A percentile compares a stretch with the other conserved stretches of the same genome.
These are phyloP conservation scores for Colletotrichum siamense DNA, from an alignment of 2,329 filamentous ascomycete species.

Conservation along the genomic window DNA sequence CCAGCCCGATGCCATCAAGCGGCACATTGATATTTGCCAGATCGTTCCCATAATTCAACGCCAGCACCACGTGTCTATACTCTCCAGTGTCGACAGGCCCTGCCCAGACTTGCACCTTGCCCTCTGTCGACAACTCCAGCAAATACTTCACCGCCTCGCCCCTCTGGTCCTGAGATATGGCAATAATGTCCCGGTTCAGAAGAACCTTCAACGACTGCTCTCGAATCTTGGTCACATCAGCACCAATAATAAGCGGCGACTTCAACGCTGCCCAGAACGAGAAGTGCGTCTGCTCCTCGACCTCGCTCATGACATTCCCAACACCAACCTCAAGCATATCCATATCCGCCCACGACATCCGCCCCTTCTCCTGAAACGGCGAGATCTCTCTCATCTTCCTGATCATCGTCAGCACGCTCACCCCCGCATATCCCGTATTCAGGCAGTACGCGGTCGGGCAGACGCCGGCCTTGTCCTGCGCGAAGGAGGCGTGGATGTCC, in stretches of 20 bases:
- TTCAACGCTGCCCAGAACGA: conserved; percentile 52
- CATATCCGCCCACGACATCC: conserved; percentile 37
- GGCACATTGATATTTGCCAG: conserved; percentile 11
- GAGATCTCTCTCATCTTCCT: conserved; percentile 38
- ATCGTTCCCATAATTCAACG: conserved; percentile 20
- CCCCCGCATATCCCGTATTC: conserved; percentile 37
- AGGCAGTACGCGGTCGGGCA: conserved; percentile 38
- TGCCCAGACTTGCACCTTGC: conserved; percentile 31
- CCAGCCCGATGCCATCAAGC: background rate
- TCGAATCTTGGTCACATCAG: conserved; percentile 36
- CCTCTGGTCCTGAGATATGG: conserved; percentile 39
- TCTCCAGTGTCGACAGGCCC: conserved; percentile 24
- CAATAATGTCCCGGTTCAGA: conserved; percentile 25
- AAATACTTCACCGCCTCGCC: conserved; percentile 29
- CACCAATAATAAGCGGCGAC: conserved; percentile 48
- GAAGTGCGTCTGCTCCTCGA: conserved; percentile 47
- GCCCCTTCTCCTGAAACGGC: conserved; percentile 33
- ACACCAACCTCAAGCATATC: conserved; percentile 48
- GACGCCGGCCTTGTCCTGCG: conserved; percentile 25
- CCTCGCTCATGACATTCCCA: conserved; percentile 25
- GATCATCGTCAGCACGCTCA: conserved; percentile 35
- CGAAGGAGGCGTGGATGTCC: conserved; percentile 35
- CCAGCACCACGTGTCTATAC: conserved; percentile 16
- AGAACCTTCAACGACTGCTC: conserved; percentile 19
- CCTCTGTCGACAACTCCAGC: conserved; percentile 27